Evolutionary conservation across 2,329 filamentous ascomycete genomes (phyloP).

Genomic region (Ceratocystis variospora): DNA sequence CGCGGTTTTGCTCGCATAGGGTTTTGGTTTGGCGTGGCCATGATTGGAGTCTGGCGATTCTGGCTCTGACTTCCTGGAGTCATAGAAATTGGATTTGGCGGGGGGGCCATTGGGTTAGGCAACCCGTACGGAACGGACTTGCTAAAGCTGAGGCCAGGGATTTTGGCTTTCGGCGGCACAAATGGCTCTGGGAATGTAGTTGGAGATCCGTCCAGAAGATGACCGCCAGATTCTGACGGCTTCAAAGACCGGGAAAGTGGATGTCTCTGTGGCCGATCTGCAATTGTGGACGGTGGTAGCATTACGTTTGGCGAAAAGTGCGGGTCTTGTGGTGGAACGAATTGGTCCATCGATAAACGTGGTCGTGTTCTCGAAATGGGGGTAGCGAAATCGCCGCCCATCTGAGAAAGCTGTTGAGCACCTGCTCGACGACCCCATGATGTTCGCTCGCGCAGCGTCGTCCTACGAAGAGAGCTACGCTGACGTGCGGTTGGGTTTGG

Average conservation of each 20-base stretch:
- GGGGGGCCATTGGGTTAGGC: slow-evolving; percentile 11
- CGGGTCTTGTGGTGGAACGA: slow-evolving; percentile 44
- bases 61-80: slow-evolving; percentile 22
- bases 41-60: background rate
- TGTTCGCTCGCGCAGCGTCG: slow-evolving; percentile 61
- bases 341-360: slow-evolving; percentile 67
- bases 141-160: slow-evolving; percentile 22
- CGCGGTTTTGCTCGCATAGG: slow-evolving; percentile 14
- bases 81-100: slow-evolving; percentile 27
- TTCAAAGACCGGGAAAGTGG: slow-evolving; percentile 77
- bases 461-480: slow-evolving; percentile 67
- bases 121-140: slow-evolving; percentile 16
- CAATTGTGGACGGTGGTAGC: slow-evolving; percentile 26
- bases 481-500: slow-evolving; percentile 48
- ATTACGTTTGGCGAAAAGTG: slow-evolving; percentile 41
- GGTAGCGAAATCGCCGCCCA: slow-evolving; percentile 43
- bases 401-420: slow-evolving; percentile 31
- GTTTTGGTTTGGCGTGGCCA: slow-evolving; percentile 16
- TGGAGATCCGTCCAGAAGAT: slow-evolving; percentile 56
- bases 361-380: slow-evolving; percentile 46
- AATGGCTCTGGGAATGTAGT: slow-evolving; percentile 18
- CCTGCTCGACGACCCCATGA: slow-evolving; percentile 48
- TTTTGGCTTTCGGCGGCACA: slow-evolving; percentile 27
- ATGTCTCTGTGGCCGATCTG: slow-evolving; percentile 47
- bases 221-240: slow-evolving; percentile 73